A percentile compares a stretch with the other conserved stretches of the same genome.
Evolutionary conservation across 2,329 filamentous ascomycete species (phyloP).

Genomic region (Metarhizium anisopliae): DNA sequence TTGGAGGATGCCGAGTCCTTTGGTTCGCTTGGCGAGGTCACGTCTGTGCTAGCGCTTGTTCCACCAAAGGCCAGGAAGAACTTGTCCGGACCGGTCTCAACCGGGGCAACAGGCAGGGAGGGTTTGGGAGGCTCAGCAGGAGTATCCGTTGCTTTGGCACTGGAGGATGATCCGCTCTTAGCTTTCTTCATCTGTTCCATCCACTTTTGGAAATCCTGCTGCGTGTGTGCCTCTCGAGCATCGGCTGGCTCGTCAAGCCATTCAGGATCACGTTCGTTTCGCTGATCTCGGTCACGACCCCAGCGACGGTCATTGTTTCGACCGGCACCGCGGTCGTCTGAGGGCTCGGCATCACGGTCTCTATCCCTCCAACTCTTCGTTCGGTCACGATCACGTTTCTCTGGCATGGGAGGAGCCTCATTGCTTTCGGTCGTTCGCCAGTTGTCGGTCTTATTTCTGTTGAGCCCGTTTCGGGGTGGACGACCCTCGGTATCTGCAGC

Average conservation of each 20-base stretch:
- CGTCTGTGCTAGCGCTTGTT: slow-evolving; percentile 30
- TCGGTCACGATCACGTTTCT: slow-evolving; percentile 45
- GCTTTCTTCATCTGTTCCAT: slow-evolving; percentile 82
- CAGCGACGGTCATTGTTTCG: slow-evolving; percentile 39
- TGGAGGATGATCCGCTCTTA: slow-evolving; percentile 27
- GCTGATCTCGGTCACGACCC: slow-evolving; percentile 48
- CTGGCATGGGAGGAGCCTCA: slow-evolving; percentile 20
- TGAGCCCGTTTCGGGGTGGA: slow-evolving; percentile 54
- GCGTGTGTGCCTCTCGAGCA: slow-evolving; percentile 63
- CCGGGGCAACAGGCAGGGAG: slow-evolving; percentile 49
- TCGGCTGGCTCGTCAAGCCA: slow-evolving; percentile 77
- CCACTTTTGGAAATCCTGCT: slow-evolving; percentile 90
- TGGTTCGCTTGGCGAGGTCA: slow-evolving; percentile 43
- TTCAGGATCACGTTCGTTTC: slow-evolving; percentile 74
- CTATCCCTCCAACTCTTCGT: slow-evolving; percentile 55
- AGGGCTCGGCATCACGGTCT: slow-evolving; percentile 29
- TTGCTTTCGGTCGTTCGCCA: slow-evolving; percentile 57
- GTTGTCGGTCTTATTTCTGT: slow-evolving; percentile 59
- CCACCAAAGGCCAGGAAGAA: slow-evolving; percentile 58
- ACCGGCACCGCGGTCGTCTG: slow-evolving; percentile 50
- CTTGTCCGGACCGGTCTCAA: slow-evolving; percentile 64
- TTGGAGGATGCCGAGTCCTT: slow-evolving; percentile 32
- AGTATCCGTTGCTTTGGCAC: slow-evolving; percentile 23
- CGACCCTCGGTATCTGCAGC: slow-evolving; percentile 43
- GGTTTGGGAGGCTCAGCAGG: slow-evolving; percentile 39